These are phyloP conservation scores for Tuber aestivum DNA, from an alignment of 495 filamentous ascomycete species.

Conservation along the genomic window DNA sequence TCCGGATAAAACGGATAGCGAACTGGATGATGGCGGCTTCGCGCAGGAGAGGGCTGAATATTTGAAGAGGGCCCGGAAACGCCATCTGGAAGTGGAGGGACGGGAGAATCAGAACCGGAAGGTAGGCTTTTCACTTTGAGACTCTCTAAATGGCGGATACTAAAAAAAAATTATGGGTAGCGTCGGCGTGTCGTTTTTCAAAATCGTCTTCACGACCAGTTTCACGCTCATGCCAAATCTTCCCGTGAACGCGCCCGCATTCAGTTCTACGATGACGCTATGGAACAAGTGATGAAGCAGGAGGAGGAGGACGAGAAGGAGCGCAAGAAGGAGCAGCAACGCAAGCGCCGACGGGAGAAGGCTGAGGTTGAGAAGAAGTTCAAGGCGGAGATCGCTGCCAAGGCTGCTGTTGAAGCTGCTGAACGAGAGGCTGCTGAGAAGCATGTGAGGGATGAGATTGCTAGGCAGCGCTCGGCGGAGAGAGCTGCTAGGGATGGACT, in stretches of 20 bases:
- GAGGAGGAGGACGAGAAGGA: conserved; percentile 95
- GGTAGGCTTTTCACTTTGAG: conserved; percentile 44
- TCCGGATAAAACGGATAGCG: conserved; percentile 40
- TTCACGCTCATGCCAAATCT: conserved; percentile 52
- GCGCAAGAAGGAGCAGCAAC: conserved; percentile 99
- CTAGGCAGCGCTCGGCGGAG: conserved; percentile 55
- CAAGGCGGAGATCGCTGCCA: conserved; percentile 69
- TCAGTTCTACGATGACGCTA: conserved; percentile 61
- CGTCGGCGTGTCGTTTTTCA: conserved; percentile 50
- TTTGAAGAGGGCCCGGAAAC: conserved; percentile 48
- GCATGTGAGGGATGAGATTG: conserved; percentile 72
- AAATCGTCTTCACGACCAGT: conserved; percentile 49
- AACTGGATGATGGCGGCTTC: conserved; percentile 40
- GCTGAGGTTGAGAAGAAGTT: conserved; percentile 83
- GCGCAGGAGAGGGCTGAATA: conserved; percentile 31
- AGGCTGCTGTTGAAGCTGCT: conserved; percentile 65
- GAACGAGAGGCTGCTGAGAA: conserved; percentile 85
- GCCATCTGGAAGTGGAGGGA: conserved; percentile 55
- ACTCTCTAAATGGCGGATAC: conserved; percentile 30
- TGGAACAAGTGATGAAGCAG: conserved; percentile 77
- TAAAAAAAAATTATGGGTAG: conserved; percentile 44
- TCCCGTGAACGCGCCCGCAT: conserved; percentile 53
- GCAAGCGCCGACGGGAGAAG: conserved; percentile 93
- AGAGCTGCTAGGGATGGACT: conserved; percentile 62
- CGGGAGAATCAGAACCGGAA: conserved; percentile 57